Evolutionary conservation across 805 yeast genomes (phyloP), one percentile per base, ranked within the genome.

Genomic region (Hanseniaspora nectarophila): DNA sequence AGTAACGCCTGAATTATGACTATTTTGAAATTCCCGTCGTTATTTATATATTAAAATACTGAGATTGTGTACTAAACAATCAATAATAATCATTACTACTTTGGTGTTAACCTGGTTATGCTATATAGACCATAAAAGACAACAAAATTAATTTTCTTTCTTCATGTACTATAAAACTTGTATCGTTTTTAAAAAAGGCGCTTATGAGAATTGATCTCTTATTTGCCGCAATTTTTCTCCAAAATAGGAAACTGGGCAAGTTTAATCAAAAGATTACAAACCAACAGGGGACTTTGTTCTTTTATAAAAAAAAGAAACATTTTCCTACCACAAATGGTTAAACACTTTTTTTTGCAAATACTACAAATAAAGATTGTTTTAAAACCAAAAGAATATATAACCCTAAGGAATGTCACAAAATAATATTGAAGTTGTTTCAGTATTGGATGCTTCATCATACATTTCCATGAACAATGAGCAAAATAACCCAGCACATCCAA

Each of bases 191-290:
- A 13, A 2, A 20, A 35, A 20, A 21, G 28, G 40, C 40, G 40
- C 40, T 37, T 18, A 37, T n/a, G n/a, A n/a, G n/a, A n/a, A n/a
- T n/a, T n/a, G 15, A 10, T 26, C 8, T 6, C 28, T 8, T 8
- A 6, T 26, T 26, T 26, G 8, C 8, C 28, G 8, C 28, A 26
- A 26, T 31, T 37, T 13, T 13, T 26, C 15, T 24, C 32, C 43
- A 5, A 15, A 40, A 40, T 8, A 40, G 32, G 43, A n/a, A 40
- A 26, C 6, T 40, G 9, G 15, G 20, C 32, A 7, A 16, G 12
- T 40, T 40, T 40, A 40, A 40, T 40, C 43, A 40, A 40, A 40
- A 24, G 26, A 40, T 20, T 35, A 31, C n/a, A 31, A 31, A 13
- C 33, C 33, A 8, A 31, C 33, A 31, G n/a, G 5, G 13, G 15